phyloP scores from a whole-genome alignment of 106 monocot genomes.

The Dendrobium huoshanense region DNA sequence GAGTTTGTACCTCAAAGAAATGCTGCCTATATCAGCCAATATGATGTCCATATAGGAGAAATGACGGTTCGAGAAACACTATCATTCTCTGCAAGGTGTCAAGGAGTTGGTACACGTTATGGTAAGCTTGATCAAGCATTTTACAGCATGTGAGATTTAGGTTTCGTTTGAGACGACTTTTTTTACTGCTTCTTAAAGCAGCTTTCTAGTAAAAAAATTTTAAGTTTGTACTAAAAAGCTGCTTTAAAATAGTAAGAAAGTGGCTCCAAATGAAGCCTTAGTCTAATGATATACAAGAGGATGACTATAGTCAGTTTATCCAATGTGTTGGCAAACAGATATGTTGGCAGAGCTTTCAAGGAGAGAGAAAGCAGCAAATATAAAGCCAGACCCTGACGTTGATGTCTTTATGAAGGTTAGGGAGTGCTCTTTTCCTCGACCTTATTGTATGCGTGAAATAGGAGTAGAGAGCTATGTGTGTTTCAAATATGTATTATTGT shows the following conservation, averaged over 20 bases:
- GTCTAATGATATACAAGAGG: not conserved
- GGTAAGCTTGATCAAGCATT: slow-evolving; percentile 3
- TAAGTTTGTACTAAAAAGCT: no score
- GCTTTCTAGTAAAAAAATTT: no score
- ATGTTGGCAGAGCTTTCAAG: slow-evolving; percentile 5
- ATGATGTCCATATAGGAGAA: slow-evolving; percentile 6
- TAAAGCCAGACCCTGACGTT: slow-evolving; percentile 3
- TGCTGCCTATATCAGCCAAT: slow-evolving; percentile 2
- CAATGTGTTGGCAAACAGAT: not conserved
- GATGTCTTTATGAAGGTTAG: slow-evolving; percentile 7
- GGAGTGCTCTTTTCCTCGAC: not conserved
- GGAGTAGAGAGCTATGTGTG: no score
- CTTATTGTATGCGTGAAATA: not conserved
- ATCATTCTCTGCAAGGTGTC: slow-evolving; percentile 10
- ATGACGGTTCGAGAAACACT: slow-evolving; percentile 3
- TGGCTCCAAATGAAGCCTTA: no score
- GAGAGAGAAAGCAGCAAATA: slow-evolving; percentile 1
- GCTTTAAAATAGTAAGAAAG: no score
- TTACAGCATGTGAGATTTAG: not conserved
- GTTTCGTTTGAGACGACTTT: not conserved
- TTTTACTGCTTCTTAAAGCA: no score
- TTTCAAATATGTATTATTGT: no score
- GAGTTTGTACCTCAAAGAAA: slow-evolving; percentile 9
- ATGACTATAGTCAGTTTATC: not conserved
- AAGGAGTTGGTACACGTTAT: slow-evolving; percentile 8